Base-by-base conservation (phyloP, 148 eudicot genomes). In the Suaeda aralocaspica region DNA sequence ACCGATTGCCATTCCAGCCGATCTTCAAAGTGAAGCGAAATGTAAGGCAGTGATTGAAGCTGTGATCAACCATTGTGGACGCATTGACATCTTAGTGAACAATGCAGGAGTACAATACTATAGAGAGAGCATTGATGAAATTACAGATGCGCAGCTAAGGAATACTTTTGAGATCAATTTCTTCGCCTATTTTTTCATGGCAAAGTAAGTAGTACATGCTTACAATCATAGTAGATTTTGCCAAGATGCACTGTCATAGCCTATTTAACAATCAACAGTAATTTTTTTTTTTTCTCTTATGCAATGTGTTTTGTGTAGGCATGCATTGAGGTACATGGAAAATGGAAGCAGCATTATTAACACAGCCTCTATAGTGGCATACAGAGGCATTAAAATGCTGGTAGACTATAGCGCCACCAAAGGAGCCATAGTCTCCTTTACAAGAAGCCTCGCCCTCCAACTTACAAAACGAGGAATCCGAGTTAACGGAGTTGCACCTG, bases 31-130 rank as follows among this genome's bases (percentile, higher is more conserved):
- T n/a, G 90, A 84, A 36, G 74, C 81, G 26, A 84, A 82, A 36
- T 89, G 89, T 83, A 77, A 74, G 68, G 75, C 56, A 24, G 92
- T 87, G 24, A 84, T 88, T 0, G 91, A 86, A 1, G 80, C 86
- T 74, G 95, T 89, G 13, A 84, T 78, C 8, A 71, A 48, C 18
- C 70, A 39, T 16, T 89, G 52, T 70, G 92, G 92, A 18, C 59
- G 88, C 30, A 83, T 87, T 12, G 94, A 91, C 62, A 67, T 88
- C 49, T 70, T 88, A 45, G 94, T 91, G 15, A 91, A 91, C 58
- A 85, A 89, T 63, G 89, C 86, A 0, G 87, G 87, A 1, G 85
- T 82, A 62, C 95, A 87, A 69, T 76, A 80, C 72, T 77, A 80
- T 69, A 70, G 74, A 0, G 26, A 68, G 19, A 36, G 41, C 22